Evolutionary conservation across 495 filamentous ascomycete genomes (phyloP).

Genomic region (Extremus antarcticus): DNA sequence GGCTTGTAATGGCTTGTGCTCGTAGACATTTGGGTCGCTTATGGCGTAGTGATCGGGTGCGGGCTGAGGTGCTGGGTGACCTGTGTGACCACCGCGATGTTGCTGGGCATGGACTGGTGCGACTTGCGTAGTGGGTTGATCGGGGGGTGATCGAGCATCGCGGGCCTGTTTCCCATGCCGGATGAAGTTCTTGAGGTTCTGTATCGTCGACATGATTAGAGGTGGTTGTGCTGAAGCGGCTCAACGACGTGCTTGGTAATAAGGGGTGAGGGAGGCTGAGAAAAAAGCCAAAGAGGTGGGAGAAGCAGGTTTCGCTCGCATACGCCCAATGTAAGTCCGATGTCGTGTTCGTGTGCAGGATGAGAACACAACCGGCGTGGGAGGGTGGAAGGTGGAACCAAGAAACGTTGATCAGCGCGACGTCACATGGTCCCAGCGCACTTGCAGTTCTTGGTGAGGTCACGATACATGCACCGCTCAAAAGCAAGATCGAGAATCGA

Average conservation of each 20-base stretch:
- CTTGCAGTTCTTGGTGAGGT: background rate
- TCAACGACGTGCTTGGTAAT: no score
- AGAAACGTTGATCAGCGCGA: background rate
- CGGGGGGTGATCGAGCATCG: slow-evolving; percentile 48
- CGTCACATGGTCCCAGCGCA: background rate
- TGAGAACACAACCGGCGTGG: background rate
- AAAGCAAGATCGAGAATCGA: background rate
- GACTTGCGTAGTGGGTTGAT: slow-evolving; percentile 56
- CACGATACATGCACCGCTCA: background rate
- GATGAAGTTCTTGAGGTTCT: slow-evolving; percentile 94
- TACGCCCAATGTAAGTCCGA: background rate
- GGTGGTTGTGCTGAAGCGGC: background rate
- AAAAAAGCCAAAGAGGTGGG: background rate
- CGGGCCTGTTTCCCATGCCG: slow-evolving; percentile 96
- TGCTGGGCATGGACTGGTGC: slow-evolving; percentile 57
- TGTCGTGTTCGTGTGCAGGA: background rate
- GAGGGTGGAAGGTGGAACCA: background rate
- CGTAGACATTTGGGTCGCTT: slow-evolving; percentile 39
- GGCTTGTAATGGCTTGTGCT: slow-evolving; percentile 34
- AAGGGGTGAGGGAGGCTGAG: background rate
- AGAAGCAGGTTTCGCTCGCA: background rate
- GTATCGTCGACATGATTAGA: slow-evolving; percentile 33
- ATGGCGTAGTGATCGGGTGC: slow-evolving; percentile 43
- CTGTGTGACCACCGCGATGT: slow-evolving; percentile 34
- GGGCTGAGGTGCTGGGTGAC: background rate